Evolutionary conservation across 305 asterid genomes (phyloP).

Genomic region (Striga hermonthica): DNA sequence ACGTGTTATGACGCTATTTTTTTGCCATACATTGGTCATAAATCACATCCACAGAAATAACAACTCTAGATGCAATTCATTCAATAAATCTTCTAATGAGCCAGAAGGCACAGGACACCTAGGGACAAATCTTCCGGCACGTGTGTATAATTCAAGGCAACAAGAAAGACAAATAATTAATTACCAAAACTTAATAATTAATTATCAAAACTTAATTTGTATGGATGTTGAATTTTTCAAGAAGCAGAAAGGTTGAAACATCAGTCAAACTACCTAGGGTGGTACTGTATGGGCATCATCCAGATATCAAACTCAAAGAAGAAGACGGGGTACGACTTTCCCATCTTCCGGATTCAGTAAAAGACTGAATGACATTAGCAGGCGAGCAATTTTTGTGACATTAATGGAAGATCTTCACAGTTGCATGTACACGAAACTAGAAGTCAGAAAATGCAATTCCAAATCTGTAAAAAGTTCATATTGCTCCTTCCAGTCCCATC

Average conservation of each 20-base stretch:
- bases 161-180: constrained; percentile 14
- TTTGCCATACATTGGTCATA: background rate
- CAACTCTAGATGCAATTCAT: constrained; percentile 15
- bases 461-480: constrained; percentile 12
- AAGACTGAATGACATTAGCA: constrained; percentile 66
- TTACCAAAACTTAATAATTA: constrained; percentile 8
- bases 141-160: constrained; percentile 21
- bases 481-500: constrained; percentile 9
- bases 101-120: constrained; percentile 14
- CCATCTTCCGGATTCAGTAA: constrained; percentile 77
- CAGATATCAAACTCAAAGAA: constrained; percentile 51
- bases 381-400: constrained; percentile 41
- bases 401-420: constrained; percentile 5
- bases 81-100: constrained; percentile 12
- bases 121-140: constrained; percentile 26
- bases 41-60: constrained; percentile 23
- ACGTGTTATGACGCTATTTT: constrained; percentile 14
- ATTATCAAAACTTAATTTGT: constrained; percentile 14
- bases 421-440: constrained; percentile 10
- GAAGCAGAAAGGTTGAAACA: constrained; percentile 32
- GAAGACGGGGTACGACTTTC: constrained; percentile 67
- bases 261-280: constrained; percentile 55
- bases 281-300: constrained; percentile 82
- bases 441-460: constrained; percentile 19
- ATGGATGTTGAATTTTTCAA: constrained; percentile 34